Conservation (phyloP, 176 grass and related monocot species). For the Echinochloa phyllopogon region DNA sequence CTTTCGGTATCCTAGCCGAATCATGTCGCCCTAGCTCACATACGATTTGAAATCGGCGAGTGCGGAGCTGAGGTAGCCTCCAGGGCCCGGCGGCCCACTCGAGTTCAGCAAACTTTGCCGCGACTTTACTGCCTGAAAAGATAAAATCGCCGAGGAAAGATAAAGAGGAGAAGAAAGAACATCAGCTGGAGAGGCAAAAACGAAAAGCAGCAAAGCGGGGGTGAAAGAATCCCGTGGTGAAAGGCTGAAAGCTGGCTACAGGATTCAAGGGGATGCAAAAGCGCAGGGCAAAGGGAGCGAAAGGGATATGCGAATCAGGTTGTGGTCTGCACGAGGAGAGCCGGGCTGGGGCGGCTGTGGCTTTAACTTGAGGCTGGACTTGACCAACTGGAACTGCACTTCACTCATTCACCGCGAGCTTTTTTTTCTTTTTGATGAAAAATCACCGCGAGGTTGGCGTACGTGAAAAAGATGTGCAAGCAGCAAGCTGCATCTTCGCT, state of each 20-base stretch:
- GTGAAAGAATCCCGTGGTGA: constrained; percentile 41
- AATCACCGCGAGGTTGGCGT: not conserved
- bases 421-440: not conserved
- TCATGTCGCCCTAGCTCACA: not conserved
- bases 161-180: constrained; percentile 36
- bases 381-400: constrained; percentile 24
- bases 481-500: not conserved
- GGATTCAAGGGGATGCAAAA: constrained; percentile 54
- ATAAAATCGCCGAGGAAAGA: constrained; percentile 40
- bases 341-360: not conserved
- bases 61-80: constrained; percentile 2
- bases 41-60: constrained; percentile 1
- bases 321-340: constrained; percentile 48
- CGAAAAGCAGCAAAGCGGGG: constrained; percentile 41
- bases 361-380: constrained; percentile 40
- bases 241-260: constrained; percentile 51
- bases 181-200: not conserved
- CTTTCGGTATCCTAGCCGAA: constrained; percentile 37
- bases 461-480: constrained; percentile 18
- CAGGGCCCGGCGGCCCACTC: not conserved
- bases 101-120: constrained; percentile 26
- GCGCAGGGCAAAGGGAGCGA: constrained; percentile 37
- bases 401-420: constrained; percentile 5
- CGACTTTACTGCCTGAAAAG: constrained; percentile 36
- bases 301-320: constrained; percentile 51